Percentiles rank a stretch among this genome's conserved stretches.
Evolutionary conservation across 2,329 filamentous ascomycete genomes (phyloP).

Genomic region (Helotiales sp.): DNA sequence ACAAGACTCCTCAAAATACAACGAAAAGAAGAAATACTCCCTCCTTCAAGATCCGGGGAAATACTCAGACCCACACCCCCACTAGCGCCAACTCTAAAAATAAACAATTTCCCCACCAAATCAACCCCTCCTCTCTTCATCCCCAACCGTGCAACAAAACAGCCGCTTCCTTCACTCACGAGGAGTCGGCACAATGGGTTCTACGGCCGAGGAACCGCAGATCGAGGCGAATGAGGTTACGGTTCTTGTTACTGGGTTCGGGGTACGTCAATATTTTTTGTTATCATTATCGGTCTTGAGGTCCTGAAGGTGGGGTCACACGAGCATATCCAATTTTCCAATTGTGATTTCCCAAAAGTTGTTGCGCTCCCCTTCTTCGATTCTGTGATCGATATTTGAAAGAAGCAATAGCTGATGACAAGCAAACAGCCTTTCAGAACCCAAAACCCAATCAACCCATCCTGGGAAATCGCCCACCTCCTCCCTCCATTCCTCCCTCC

Average conservation of each 20-base stretch:
- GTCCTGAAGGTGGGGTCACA: too few species aligned
- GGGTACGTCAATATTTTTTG: constrained; percentile 42
- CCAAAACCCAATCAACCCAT: constrained; percentile 74
- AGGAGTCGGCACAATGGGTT: constrained; percentile 19
- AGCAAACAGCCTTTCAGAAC: constrained; percentile 67
- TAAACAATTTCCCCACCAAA: neutral
- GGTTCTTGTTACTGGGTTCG: constrained; percentile 63
- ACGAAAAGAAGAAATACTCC: too few species aligned
- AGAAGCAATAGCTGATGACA: too few species aligned
- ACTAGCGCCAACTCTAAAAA: too few species aligned
- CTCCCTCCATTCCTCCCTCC: constrained; percentile 65
- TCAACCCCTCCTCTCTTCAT: neutral
- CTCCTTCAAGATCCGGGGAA: too few species aligned
- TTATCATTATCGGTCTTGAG: neutral
- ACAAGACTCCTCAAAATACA: too few species aligned
- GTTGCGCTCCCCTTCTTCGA: neutral
- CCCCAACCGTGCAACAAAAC: neutral
- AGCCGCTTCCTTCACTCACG: neutral
- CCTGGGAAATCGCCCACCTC: constrained; percentile 71
- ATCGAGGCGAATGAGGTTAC: constrained; percentile 46
- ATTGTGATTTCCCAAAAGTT: too few species aligned
- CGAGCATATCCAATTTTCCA: too few species aligned
- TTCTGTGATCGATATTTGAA: neutral
- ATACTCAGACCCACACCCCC: too few species aligned
- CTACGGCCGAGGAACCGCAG: constrained; percentile 4